Conservation (phyloP, 805 yeast genomes). For the Cyberlindnera veronae region DNA sequence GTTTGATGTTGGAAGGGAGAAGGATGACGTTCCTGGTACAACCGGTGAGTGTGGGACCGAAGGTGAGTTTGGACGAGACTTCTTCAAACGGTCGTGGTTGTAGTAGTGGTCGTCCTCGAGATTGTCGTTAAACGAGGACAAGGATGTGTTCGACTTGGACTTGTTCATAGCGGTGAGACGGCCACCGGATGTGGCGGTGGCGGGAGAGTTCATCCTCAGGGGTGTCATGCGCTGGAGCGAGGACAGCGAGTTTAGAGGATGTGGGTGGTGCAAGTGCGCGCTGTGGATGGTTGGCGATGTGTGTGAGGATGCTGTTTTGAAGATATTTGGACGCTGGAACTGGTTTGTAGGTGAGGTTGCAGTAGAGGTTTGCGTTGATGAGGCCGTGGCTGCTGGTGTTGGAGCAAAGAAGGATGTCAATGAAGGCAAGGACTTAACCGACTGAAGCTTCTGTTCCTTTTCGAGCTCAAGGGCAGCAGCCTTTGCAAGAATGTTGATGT, state of each 20-base stretch:
- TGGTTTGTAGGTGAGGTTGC: slow-evolving; percentile 15
- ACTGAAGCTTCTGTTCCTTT: slow-evolving; percentile 27
- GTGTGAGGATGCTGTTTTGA: slow-evolving; percentile 16
- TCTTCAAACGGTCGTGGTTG: slow-evolving; percentile 30
- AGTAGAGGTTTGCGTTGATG: slow-evolving; percentile 8
- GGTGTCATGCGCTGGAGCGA: slow-evolving; percentile 67
- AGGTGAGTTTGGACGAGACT: slow-evolving; percentile 38
- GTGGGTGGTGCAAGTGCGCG: slow-evolving; percentile 25
- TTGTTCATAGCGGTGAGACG: slow-evolving; percentile 20
- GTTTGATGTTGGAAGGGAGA: slow-evolving; percentile 18
- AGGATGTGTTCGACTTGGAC: slow-evolving; percentile 26
- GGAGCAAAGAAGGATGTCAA: slow-evolving; percentile 25
- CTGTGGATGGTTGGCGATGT: slow-evolving; percentile 21
- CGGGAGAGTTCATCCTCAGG: slow-evolving; percentile 31
- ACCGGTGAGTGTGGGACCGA: slow-evolving; percentile 23
- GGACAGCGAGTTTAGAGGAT: slow-evolving; percentile 37
- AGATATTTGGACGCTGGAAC: slow-evolving; percentile 18
- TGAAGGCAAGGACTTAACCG: slow-evolving; percentile 28
- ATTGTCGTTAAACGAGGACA: slow-evolving; percentile 31
- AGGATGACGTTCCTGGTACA: slow-evolving; percentile 8
- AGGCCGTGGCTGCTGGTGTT: slow-evolving; percentile 1
- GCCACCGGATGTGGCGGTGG: slow-evolving; percentile 15
- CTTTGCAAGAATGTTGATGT: slow-evolving; percentile 28
- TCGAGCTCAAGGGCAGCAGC: slow-evolving; percentile 30
- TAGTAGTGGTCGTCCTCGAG: slow-evolving; percentile 40